These are phyloP conservation scores for Solanum acaule DNA, from an alignment of 257 asterid species.

Conservation along the genomic window DNA sequence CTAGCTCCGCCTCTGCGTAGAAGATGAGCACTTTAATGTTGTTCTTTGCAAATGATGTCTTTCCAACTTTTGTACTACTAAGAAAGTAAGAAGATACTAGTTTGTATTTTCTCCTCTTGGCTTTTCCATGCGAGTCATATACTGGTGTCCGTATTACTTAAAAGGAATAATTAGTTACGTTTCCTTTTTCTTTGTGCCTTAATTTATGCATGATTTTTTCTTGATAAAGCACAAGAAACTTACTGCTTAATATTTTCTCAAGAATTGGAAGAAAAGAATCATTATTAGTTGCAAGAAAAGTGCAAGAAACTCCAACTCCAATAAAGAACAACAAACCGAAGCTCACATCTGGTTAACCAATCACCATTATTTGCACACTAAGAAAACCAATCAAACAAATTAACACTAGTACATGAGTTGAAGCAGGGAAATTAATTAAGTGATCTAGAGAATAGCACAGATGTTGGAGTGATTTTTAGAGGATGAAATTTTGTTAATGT, in stretches of 20 bases:
- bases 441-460: neutral
- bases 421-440: neutral
- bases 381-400: neutral
- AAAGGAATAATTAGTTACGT: neutral
- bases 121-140: neutral
- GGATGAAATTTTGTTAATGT: conserved; percentile 18
- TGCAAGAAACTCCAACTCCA: neutral
- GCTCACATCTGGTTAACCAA: neutral
- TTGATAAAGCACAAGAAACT: neutral
- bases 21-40: neutral
- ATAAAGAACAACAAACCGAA: neutral
- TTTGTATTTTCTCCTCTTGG: neutral
- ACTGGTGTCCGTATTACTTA: neutral
- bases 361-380: neutral
- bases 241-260: neutral
- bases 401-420: neutral
- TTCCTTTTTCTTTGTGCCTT: neutral
- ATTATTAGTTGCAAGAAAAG: too few relatives aligned
- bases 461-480: neutral
- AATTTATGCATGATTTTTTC: neutral
- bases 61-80: neutral
- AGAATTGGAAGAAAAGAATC: neutral
- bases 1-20: too few relatives aligned
- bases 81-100: neutral
- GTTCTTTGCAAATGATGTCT: neutral